Conservation (phyloP, 2,329 filamentous ascomycete genomes). For the Ophidiomyces ophidiicola region DNA sequence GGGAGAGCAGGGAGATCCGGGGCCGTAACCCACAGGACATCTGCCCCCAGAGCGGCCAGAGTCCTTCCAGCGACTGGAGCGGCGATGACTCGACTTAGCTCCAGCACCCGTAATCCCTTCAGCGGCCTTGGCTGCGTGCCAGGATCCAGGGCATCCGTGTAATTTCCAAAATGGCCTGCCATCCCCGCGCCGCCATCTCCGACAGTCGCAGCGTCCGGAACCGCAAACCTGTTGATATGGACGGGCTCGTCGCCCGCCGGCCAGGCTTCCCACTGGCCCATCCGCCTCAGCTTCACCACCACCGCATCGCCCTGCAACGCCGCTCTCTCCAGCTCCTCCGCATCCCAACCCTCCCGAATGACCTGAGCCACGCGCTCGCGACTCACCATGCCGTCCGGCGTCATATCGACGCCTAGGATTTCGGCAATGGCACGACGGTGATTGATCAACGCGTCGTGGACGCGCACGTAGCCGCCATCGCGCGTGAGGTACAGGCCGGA, state of each 20-base stretch:
- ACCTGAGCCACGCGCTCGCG: conserved; percentile 21
- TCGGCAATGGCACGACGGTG: conserved; percentile 36
- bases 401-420: conserved; percentile 30
- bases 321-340: conserved; percentile 39
- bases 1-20: conserved; percentile 28
- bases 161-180: not conserved
- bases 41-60: conserved; percentile 31
- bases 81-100: conserved; percentile 31
- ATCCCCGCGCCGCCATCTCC: conserved; percentile 22
- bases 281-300: conserved; percentile 41
- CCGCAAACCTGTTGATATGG: conserved; percentile 17
- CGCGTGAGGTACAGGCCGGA: conserved; percentile 41
- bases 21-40: conserved; percentile 31
- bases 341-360: conserved; percentile 26
- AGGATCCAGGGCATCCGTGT: conserved; percentile 12
- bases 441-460: conserved; percentile 45
- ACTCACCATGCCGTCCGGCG: conserved; percentile 31
- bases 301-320: conserved; percentile 34
- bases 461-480: conserved; percentile 41
- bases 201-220: conserved; percentile 38
- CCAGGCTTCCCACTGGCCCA: conserved; percentile 40
- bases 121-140: conserved; percentile 19
- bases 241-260: conserved; percentile 31
- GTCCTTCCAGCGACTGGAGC: conserved; percentile 29
- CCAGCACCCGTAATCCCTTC: conserved; percentile 30